These are phyloP conservation scores for Warburgia ugandensis DNA, from an alignment of 164 flowering plant species.

Conservation along the genomic window DNA sequence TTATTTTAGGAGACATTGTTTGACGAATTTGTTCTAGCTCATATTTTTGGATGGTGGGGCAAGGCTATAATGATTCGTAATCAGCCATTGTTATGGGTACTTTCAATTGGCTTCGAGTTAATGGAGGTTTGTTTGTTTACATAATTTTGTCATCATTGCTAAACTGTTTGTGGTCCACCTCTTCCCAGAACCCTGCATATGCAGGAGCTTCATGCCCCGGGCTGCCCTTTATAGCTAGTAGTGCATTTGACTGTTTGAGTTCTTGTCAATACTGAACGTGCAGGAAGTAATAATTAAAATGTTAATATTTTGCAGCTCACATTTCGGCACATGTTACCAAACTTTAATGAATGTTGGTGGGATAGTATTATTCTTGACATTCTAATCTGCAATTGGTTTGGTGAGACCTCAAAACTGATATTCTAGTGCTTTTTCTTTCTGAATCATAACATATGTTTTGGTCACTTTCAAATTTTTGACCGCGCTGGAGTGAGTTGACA, in stretches of 20 bases:
- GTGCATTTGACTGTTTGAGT: not conserved
- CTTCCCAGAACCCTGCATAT: too few species aligned
- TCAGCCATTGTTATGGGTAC: slow-evolving; percentile 96
- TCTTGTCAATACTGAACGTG: too few species aligned
- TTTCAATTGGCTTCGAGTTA: slow-evolving; percentile 92
- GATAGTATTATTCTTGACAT: slow-evolving; percentile 94
- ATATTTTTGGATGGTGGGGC: slow-evolving; percentile 99
- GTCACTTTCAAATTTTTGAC: too few species aligned
- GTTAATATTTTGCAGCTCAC: slow-evolving; percentile 58
- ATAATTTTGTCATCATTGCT: not conserved
- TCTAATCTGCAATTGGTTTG: slow-evolving; percentile 97
- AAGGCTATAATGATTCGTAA: slow-evolving; percentile 98
- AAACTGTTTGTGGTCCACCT: too few species aligned
- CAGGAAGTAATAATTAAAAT: not conserved
- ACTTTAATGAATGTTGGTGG: slow-evolving; percentile 99
- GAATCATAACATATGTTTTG: not conserved
- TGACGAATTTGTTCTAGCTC: slow-evolving; percentile 96
- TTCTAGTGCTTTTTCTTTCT: not conserved
- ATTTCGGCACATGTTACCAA: slow-evolving; percentile 97
- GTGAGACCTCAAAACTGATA: slow-evolving; percentile 29
- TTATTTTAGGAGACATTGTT: slow-evolving; percentile 98
- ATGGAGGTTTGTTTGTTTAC: slow-evolving; percentile 67
- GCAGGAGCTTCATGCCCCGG: too few species aligned
- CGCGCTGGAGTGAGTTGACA: too few species aligned
- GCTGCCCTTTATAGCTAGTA: too few species aligned